phyloP scores from a whole-genome alignment of 2,329 filamentous ascomycete species.

The Phialocephala sp. region DNA sequence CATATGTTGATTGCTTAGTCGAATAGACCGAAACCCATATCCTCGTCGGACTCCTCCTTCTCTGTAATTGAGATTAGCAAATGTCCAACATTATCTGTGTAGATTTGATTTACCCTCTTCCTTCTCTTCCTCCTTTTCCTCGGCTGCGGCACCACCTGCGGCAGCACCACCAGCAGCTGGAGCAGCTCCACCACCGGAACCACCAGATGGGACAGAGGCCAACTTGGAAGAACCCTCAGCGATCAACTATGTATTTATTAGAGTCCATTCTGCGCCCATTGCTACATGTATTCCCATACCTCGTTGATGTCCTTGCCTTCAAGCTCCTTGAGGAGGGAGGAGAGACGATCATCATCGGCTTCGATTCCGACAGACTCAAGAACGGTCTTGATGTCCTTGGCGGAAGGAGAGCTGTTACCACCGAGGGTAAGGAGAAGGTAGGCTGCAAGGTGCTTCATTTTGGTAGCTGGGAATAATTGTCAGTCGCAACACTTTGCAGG shows the following conservation, averaged over 20 bases:
- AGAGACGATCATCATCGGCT: conserved; percentile 85
- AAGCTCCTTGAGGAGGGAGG: conserved; percentile 88
- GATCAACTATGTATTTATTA: conserved; percentile 73
- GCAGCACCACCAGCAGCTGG: conserved; percentile 71
- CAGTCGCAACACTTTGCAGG: conserved; percentile 24
- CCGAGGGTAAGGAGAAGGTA: conserved; percentile 96
- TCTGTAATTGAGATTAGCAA: conserved; percentile 48
- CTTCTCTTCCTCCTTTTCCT: conserved; percentile 74
- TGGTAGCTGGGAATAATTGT: conserved; percentile 52
- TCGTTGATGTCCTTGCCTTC: conserved; percentile 91
- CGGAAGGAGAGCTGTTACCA: conserved; percentile 89
- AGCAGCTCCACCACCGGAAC: conserved; percentile 66
- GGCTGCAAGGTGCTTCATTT: conserved; percentile 99
- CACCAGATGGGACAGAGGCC: conserved; percentile 94
- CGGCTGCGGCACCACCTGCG: conserved; percentile 67
- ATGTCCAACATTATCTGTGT: not conserved
- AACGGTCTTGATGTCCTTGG: conserved; percentile 83
- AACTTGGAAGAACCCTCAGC: conserved; percentile 89
- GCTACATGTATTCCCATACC: conserved; percentile 57
- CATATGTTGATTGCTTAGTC: conserved; percentile 59
- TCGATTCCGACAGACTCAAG: conserved; percentile 95
- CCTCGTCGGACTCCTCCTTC: conserved; percentile 76
- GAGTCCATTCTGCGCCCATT: conserved; percentile 23
- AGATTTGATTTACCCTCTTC: conserved; percentile 77
- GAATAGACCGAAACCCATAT: conserved; percentile 80